Evolutionary conservation across 306 rosid species (phyloP), one percentile per base, ranked within the genome.

Genomic region (Cucurbita argyrosperma): DNA sequence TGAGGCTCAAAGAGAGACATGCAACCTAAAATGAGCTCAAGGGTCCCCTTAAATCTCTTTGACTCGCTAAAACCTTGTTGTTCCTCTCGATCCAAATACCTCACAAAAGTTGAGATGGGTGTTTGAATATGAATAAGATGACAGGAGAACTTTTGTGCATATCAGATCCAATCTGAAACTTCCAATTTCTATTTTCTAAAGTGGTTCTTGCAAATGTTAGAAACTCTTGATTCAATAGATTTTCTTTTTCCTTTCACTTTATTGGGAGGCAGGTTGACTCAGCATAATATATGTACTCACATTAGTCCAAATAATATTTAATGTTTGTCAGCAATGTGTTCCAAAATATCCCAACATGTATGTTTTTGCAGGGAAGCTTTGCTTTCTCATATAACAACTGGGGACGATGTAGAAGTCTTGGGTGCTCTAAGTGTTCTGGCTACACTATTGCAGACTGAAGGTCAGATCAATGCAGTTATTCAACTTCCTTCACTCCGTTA

Each of bases 361-460:
- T 72, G 49, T 19, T 69, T 49, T 73, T 82, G 77, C 59, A 94
- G 98, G 92, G 90, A 86, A 78, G 87, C 79, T 76, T 83, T 94
- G 84, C 92, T 94, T 71, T 83, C 83, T 76, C 89, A 85, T 82
- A 80, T 94, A 58, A 82, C 85, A 39, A 82, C 73, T 74, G 98
- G 97, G 80, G 86, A 83, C 42, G 92, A 94, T 71, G 70, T 82
- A 74, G 85, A 79, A 78, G 97, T 90, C 60, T 80, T 84, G 77
- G 98, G 98, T 80, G 88, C 96, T 77, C 78, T 90, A 83, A 82
- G 81, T 56, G 76, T 90, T 66, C 88, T 90, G 50, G 96, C 96
- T 63, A 86, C 92, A 40, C 80, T 94, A 71, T 84, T 94, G 94
- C 96, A 90, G 76, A 90, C 98, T 68, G 90, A 94, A 90, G 98